Evolutionary conservation across 1,284 basidiomycete species (phyloP), one percentile per base, ranked within the genome.

Genomic region (Mrakiaceae sp.): DNA sequence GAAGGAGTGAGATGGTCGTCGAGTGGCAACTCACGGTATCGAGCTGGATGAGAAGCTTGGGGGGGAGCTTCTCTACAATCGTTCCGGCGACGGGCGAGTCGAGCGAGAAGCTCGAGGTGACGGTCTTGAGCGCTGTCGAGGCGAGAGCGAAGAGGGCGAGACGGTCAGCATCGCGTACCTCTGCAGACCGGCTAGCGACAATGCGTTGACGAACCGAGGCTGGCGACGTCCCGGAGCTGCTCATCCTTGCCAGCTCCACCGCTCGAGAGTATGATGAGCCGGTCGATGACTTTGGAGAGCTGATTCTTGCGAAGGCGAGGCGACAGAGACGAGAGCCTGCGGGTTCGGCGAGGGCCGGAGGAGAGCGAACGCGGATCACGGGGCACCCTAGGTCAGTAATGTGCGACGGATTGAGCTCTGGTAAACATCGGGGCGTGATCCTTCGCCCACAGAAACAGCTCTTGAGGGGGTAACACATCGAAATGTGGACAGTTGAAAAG

Each of bases 281-380:
- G 86, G 75, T 94, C 89, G 51, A 97, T 87, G 54, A 90, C 88
- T 77, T 89, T 89, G 77, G 94, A 87, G 70, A 95, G 80, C 69
- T 87, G 85, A 43, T 89, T 90, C 48, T 59, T 57, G 4, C 61
- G 46, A 42, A 66, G 53, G 7, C 52, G 47, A 11, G 65, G 65
- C 2, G 60, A 65, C 39, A 43, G 51, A 27, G 58, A 52, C 46
- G 54, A 49, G 59, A 55, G 53, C 50, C 53, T 52, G 50, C 16
- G 27, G 27, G 27, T 27, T 27, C 27, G 27, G 27, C 27, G 27
- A 27, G 27, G 27, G 27, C 27, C 27, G 27, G 27, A 27, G 27
- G 27, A 27, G 27, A 27, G 27, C 27, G 27, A 27, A 27, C 27
- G 27, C 27, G 27, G 27, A 27, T 27, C 27, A 27, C 27, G 27